Evolutionary conservation across 208 protist genomes (phyloP), one percentile per base, ranked within the genome.

Genomic region (Spongospora subterranea): DNA sequence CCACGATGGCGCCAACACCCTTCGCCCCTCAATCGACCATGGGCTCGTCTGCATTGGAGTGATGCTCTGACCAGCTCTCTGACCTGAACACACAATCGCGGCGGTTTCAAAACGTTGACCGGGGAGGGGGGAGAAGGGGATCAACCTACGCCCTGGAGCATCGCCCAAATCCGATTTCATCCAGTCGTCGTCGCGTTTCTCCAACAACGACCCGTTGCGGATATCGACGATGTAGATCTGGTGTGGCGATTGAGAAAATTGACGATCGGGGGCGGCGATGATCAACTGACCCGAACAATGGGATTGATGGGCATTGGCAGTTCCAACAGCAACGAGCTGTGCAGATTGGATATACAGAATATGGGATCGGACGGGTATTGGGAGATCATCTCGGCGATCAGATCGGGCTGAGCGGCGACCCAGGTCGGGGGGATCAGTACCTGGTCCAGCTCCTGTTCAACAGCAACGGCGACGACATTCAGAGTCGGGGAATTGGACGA

Each of bases 291-390:
- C 17, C 71, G 71, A 82, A 82, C 71, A 35, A 82, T n/a, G 17
- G 71, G 71, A 43, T 82, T 82, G 35, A 82, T 35, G n/a, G 17
- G 35, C 13, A 35, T 6, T 6, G n/a, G 17, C 17, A 82, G 17
- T 43, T 82, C 71, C 6, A 20, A 6, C 17, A 82, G 71, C n/a
- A 82, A n/a, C n/a, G n/a, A 35, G 17, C 17, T 43, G 11, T 43
- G n/a, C 13, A 82, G 71, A 43, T 43, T 43, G 11, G 71, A 82
- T 45, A 82, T 6, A 43, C 17, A 6, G 11, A 82, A n/a, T 40
- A 82, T 82, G 17, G 71, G 71, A 45, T 82, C 35, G 35, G 40
- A 6, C n/a, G 71, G 71, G 71, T 82, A 82, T n/a, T 82, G 71
- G 35, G n/a, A 6, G 17, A 82, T 6, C 71, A 82, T 82, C 17